phyloP scores from a whole-genome alignment of 2,329 filamentous ascomycete genomes.

The Pestalotiopsis sp. region DNA sequence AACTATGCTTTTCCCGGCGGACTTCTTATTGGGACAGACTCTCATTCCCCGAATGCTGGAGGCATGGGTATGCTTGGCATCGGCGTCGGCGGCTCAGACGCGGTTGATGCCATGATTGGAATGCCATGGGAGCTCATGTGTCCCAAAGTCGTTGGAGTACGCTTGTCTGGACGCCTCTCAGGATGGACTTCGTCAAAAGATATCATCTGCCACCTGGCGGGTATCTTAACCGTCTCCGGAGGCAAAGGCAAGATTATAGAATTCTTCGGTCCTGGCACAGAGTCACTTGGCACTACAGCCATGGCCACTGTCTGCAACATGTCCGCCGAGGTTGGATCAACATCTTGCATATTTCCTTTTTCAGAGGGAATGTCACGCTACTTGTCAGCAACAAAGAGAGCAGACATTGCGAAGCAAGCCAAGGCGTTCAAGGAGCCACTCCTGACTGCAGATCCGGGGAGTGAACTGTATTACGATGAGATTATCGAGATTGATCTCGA shows the following conservation, averaged over 20 bases:
- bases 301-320: slow-evolving; percentile 70
- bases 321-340: slow-evolving; percentile 73
- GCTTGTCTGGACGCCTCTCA: slow-evolving; percentile 83
- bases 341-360: slow-evolving; percentile 95
- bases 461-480: slow-evolving; percentile 84
- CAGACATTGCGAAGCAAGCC: slow-evolving; percentile 87
- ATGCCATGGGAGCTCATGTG: slow-evolving; percentile 95
- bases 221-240: slow-evolving; percentile 96
- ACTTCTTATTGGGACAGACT: slow-evolving; percentile 96
- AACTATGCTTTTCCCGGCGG: slow-evolving; percentile 99
- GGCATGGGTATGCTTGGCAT: slow-evolving; percentile 94
- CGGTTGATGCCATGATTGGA: slow-evolving; percentile 91
- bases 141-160: slow-evolving; percentile 95
- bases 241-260: slow-evolving; percentile 91
- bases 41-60: slow-evolving; percentile 95
- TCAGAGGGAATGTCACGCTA: slow-evolving; percentile 98
- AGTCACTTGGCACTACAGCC: slow-evolving; percentile 77
- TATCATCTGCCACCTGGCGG: slow-evolving; percentile 77
- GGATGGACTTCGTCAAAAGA: slow-evolving; percentile 95
- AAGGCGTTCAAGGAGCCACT: slow-evolving; percentile 84
- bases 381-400: slow-evolving; percentile 86
- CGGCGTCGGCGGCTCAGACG: slow-evolving; percentile 85
- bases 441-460: slow-evolving; percentile 77
- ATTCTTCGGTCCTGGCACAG: slow-evolving; percentile 72
- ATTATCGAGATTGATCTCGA: slow-evolving; percentile 94